A percentile compares a stretch with the other conserved stretches of the same genome.
phyloP scores from a whole-genome alignment of 768 basidiomycete species.

The Suillus hirtellus region DNA sequence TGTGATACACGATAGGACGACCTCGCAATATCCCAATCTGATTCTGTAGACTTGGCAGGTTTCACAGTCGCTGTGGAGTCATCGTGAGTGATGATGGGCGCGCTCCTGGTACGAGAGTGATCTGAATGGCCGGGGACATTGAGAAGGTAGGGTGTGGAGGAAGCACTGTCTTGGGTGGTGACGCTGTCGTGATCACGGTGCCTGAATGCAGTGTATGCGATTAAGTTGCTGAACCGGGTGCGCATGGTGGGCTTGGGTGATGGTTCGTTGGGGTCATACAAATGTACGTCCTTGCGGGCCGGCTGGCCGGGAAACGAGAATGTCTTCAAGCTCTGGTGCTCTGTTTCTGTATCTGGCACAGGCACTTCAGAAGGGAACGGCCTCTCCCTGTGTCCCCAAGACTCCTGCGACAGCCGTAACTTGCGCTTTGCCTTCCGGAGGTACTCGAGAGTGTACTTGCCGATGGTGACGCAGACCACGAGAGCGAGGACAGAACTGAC shows the following conservation, averaged over 20 bases:
- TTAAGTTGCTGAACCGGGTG: constrained; percentile 8
- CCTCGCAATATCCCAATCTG: background rate
- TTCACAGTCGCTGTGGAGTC: too few species aligned
- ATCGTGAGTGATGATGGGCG: background rate
- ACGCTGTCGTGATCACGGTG: constrained; percentile 12
- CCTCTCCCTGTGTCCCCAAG: constrained; percentile 11
- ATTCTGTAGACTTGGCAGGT: background rate
- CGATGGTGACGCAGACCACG: constrained; percentile 7
- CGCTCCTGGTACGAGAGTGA: constrained; percentile 5
- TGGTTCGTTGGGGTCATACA: background rate
- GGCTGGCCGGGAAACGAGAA: constrained; percentile 1
- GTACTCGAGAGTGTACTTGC: constrained; percentile 4
- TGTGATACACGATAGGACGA: constrained; percentile 1
- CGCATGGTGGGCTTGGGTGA: constrained; percentile 5
- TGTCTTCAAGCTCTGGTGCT: constrained; percentile 2
- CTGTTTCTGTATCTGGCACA: background rate
- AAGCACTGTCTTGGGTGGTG: constrained; percentile 9
- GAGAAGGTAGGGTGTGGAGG: background rate
- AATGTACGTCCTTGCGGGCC: background rate
- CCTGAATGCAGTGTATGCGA: constrained; percentile 1
- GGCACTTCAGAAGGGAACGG: background rate
- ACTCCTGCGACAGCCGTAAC: constrained; percentile 11
- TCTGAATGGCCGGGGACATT: constrained; percentile 1
- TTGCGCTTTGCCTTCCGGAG: constrained; percentile 3
- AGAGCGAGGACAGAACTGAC: constrained; percentile 22